Percentiles rank a stretch among this genome's conserved stretches.
Evolutionary conservation across 169 alveolate species (phyloP).

Genomic region (Plasmodium gonderi): DNA sequence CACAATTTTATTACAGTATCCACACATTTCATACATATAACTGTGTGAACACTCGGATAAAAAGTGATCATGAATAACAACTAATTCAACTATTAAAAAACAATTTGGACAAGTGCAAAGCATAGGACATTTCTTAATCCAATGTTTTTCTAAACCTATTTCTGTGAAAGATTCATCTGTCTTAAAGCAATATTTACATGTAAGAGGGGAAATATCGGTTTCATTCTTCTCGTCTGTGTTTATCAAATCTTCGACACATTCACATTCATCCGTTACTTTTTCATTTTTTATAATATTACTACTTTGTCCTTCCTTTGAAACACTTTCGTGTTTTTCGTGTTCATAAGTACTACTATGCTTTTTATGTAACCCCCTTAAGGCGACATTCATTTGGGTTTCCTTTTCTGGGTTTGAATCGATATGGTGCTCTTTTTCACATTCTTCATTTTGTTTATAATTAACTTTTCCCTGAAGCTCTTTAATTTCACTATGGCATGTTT

Average conservation of each 20-base stretch:
- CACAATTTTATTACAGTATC: conserved; percentile 57
- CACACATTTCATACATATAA: conserved; percentile 70
- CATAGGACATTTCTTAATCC: conserved; percentile 75
- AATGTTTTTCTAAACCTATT: conserved; percentile 74
- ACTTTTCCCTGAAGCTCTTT: conserved; percentile 4
- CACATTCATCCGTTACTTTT: background rate
- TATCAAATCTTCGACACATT: conserved; percentile 33
- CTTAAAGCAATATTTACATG: conserved; percentile 72
- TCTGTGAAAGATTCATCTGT: conserved; percentile 68
- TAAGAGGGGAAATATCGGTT: conserved; percentile 30
- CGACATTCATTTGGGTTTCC: background rate
- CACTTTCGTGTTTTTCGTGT: conserved; percentile 8
- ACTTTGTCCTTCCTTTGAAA: background rate
- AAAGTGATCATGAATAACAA: conserved; percentile 73
- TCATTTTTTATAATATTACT: conserved; percentile 3
- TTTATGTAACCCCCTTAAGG: conserved; percentile 21
- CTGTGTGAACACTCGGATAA: conserved; percentile 73
- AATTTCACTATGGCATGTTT: conserved; percentile 19
- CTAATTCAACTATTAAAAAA: conserved; percentile 70
- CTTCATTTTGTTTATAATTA: background rate
- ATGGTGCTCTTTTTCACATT: background rate
- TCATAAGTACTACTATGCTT: background rate
- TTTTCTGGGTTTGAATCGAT: background rate
- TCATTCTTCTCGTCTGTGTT: conserved; percentile 49
- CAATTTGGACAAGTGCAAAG: conserved; percentile 75